Evolutionary conservation across 192 early-diverging fungal species (phyloP), one percentile per base, ranked within the genome.

Genomic region (Coemansia sp.): DNA sequence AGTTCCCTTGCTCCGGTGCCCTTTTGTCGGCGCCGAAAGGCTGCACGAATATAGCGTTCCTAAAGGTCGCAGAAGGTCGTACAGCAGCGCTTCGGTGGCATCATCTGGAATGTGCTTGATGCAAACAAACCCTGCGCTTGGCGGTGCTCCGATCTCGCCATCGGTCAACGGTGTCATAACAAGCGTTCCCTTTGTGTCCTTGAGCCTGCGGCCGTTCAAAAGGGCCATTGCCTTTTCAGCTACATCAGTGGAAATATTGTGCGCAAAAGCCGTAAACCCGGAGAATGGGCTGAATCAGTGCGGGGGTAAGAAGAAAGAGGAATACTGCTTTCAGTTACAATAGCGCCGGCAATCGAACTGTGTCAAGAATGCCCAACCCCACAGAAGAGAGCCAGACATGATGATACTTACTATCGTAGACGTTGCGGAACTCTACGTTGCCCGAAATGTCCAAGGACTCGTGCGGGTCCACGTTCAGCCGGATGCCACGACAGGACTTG

Each of bases 91-190:
- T 20, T 64, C 67, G 55, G 38, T 74, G 30, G 82, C 63, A 25
- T 67, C 65, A 11, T 79, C 70, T 41, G 82, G 76, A 33, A 83
- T 69, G 44, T 79, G 73, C 48, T 79, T 79, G 36, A 83, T 70
- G 34, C 57, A 68, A 6, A 83, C 34, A 44, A 67, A 72, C 28
- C 68, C 67, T 20, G 65, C 73, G 38, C 22, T 42, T 20, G 68
- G 67, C 28, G 78, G 76, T 29, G 50, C 38, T 5, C 50, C 82
- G n/a, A 72, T 55, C 33, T 75, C 70, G 11, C 45, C 25, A 41
- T 64, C 55, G 10, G 50, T 30, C 29, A 75, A 50, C 33, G 81
- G 81, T 8, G 81, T 74, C 66, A 82, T 45, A 23, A 65, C 47
- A 41, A 82, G 81, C 40, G 68, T 71, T 25, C 68, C 67, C 7